Evolutionary conservation across 768 basidiomycete genomes (phyloP).

Genomic region (Steccherinum ochraceum): DNA sequence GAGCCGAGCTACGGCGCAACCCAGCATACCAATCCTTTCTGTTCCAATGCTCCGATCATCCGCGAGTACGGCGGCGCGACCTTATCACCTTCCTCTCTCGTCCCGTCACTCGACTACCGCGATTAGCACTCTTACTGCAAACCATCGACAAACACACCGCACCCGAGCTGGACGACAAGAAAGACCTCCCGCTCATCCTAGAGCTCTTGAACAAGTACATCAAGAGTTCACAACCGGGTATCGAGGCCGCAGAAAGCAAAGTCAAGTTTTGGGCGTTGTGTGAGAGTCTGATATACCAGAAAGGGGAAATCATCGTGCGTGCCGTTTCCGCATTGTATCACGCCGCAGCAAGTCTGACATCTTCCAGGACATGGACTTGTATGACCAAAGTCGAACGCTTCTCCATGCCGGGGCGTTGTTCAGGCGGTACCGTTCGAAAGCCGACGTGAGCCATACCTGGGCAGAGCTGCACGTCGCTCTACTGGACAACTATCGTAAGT

Average conservation of each 20-base stretch:
- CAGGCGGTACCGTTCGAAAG: constrained; percentile 42
- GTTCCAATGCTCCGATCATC: constrained; percentile 53
- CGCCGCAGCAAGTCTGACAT: background rate
- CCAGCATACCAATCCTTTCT: constrained; percentile 61
- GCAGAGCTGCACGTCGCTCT: constrained; percentile 58
- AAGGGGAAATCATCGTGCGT: constrained; percentile 77
- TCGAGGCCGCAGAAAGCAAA: constrained; percentile 84
- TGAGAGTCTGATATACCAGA: constrained; percentile 68
- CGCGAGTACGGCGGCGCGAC: constrained; percentile 68
- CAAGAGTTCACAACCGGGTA: constrained; percentile 85
- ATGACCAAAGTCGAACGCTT: constrained; percentile 68
- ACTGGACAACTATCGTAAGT: constrained; percentile 72
- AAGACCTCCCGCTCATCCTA: constrained; percentile 56
- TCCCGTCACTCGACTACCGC: constrained; percentile 83
- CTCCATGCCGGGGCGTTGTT: constrained; percentile 61
- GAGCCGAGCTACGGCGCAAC: constrained; percentile 68
- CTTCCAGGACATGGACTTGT: constrained; percentile 73
- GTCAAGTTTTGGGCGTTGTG: constrained; percentile 82
- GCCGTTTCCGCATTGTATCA: background rate
- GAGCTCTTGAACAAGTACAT: constrained; percentile 64
- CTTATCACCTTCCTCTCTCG: constrained; percentile 78
- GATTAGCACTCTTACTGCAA: constrained; percentile 69
- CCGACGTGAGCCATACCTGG: constrained; percentile 70
- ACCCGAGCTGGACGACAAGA: constrained; percentile 66
- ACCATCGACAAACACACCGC: constrained; percentile 61